These are phyloP conservation scores for Rhodotorula diobovata DNA, from an alignment of 768 basidiomycete species.

Conservation along the genomic window DNA sequence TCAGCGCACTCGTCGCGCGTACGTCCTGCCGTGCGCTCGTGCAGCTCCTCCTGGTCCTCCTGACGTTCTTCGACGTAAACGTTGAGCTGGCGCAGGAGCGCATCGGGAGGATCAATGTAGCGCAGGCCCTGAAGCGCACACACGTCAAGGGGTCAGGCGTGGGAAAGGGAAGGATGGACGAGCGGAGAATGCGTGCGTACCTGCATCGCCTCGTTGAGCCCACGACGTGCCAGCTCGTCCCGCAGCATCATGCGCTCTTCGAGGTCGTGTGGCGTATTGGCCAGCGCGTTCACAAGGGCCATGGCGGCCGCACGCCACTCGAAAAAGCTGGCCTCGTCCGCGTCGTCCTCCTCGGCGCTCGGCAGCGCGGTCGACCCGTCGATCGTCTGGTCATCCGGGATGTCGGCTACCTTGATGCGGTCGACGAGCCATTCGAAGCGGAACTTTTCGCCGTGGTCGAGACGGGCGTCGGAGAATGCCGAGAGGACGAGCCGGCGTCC, in stretches of 20 bases:
- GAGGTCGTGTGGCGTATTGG: conserved; percentile 66
- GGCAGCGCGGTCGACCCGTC: conserved; percentile 12
- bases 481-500: conserved; percentile 71
- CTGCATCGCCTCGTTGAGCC: conserved; percentile 74
- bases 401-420: conserved; percentile 59
- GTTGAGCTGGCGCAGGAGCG: conserved; percentile 69
- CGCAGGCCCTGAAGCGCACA: conserved; percentile 58
- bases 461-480: conserved; percentile 72
- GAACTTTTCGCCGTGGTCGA: conserved; percentile 66
- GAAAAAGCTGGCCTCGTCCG: conserved; percentile 67
- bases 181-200: conserved; percentile 52
- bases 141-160: neutral
- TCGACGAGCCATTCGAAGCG: conserved; percentile 73
- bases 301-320: conserved; percentile 71
- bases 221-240: conserved; percentile 76
- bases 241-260: conserved; percentile 74
- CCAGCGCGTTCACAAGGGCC: conserved; percentile 72
- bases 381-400: conserved; percentile 41
- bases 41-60: conserved; percentile 81
- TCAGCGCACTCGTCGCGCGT: conserved; percentile 5
- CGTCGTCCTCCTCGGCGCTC: conserved; percentile 47
- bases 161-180: neutral
- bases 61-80: conserved; percentile 82
- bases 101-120: conserved; percentile 71
- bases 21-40: conserved; percentile 55